Evolutionary conservation across 768 basidiomycete species (phyloP), one percentile per base, ranked within the genome.

Genomic region (Pisolithus marmoratus): DNA sequence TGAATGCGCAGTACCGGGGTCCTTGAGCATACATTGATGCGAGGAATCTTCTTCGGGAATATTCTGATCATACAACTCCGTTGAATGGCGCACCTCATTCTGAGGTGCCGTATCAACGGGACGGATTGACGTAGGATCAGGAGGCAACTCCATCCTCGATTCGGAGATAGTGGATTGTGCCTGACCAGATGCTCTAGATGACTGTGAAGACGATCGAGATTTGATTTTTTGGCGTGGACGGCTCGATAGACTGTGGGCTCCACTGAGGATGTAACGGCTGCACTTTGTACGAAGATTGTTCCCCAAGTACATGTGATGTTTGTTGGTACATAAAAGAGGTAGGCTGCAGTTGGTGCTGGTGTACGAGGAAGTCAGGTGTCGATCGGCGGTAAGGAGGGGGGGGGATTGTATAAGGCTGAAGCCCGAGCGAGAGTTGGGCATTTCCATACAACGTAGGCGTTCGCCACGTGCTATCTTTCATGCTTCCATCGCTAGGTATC

Each of bases 121-220:
- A 54, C 56, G 58, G 54, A 57, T 58, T 57, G 53, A 58, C 43
- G 42, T 12, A 50, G 50, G 56, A 41, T 38, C 56, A 52, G 61
- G 54, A 54, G 50, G 4, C 45, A 56, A 52, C 48, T 54, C 60
- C 49, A 59, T 58, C 40, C 52, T 60, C 38, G 31, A 52, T 46
- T 60, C 58, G 58, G 66, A 68, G 54, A 64, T 59, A 58, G 54
- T 60, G 58, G 66, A 54, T 58, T 54, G 60, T 50, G 52, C 56
- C 31, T 20, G 48, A 31, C 51, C 53, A 12, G 45, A 62, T 2
- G 52, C 71, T 24, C 75, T 72, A 49, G 83, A 83, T n/a, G 82
- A 83, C 45, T 77, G 77, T 54, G 81, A 82, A 36, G 69, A 67
- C 38, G 78, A 78, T 58, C 77, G 72, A 47, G 75, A 74, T 60